Base-by-base conservation (phyloP, 305 asterid species). In the Fraxinus floribunda region DNA sequence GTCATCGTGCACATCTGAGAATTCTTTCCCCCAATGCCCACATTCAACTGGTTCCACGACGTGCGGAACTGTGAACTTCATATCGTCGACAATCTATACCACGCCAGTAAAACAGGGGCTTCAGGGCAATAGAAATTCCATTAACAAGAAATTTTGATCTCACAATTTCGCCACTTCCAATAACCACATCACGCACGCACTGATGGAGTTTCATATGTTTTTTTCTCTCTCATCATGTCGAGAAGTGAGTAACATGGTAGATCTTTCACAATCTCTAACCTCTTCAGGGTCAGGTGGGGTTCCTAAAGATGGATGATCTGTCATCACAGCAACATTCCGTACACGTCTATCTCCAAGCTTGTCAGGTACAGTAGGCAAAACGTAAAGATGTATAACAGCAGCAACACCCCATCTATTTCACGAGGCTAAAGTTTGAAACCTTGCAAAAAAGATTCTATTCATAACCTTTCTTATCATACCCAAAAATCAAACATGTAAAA, bases 271-370 rank as follows among this genome's bases (percentile, higher is more conserved):
- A 86, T 94, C 99, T 82, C 64, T 89, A 84, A 95, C 98, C 90
- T 95, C 99, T 73, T 95, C 98, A 15, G 97, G 98, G 80, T 95
- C 99, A 26, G 97, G 93, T 22, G 97, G 92, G 70, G 91, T 80
- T 80, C 97, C 98, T 83, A 94, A 78, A 70, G 99, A 90, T 70
- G 99, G 97, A 89, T 95, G 5, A 95, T 95, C 97, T 71, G 97
- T 82, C 93, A 95, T 86, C 85, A 95, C 99, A 76, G 97, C 90
- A 39, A 94, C 98, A 86, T 94, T 70, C 94, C 95, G 91, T 13
- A 91, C 97, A 87, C 99, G 90, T 88, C 99, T 90, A 88, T 95
- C 99, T 72, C 99, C 99, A 83, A 91, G 97, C 84, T 93, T 93
- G 87, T 95, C 94, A 81, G 99, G 98, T 62, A 75, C 88, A 35